Conservation (phyloP, 768 basidiomycete genomes). For the Clavaria fumosa region DNA sequence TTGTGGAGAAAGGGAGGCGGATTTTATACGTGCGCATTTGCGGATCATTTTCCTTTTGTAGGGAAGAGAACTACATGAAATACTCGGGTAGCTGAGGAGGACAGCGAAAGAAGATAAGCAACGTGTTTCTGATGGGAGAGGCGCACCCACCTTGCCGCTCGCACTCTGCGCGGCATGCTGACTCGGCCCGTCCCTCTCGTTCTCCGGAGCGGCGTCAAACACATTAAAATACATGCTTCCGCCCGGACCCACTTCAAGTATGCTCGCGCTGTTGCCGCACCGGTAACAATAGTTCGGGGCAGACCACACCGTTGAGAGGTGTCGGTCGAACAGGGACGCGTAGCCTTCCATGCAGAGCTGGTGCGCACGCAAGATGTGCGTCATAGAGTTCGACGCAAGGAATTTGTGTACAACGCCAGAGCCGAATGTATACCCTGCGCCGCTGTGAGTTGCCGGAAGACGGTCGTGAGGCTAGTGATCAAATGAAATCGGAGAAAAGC, state of each 20-base stretch:
- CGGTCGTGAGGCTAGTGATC: slow-evolving; percentile 2
- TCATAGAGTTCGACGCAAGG: slow-evolving; percentile 89
- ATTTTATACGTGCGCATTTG: too few species aligned
- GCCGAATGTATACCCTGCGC: slow-evolving; percentile 97
- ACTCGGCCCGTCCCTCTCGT: slow-evolving; percentile 79
- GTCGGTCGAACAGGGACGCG: slow-evolving; percentile 90
- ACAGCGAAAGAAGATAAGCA: slow-evolving; percentile 6
- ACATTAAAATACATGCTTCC: slow-evolving; percentile 90
- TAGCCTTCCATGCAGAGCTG: slow-evolving; percentile 99
- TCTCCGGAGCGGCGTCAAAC: slow-evolving; percentile 97
- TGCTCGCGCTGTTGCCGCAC: slow-evolving; percentile 94
- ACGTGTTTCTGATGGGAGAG: slow-evolving; percentile 5
- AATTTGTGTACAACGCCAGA: slow-evolving; percentile 97
- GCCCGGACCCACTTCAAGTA: slow-evolving; percentile 87
- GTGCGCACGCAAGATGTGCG: slow-evolving; percentile 93
- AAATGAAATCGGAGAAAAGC: slow-evolving; percentile 10
- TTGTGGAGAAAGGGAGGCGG: too few species aligned
- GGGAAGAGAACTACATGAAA: slow-evolving; percentile 34
- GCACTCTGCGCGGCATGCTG: slow-evolving; percentile 64
- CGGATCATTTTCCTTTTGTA: too few species aligned
- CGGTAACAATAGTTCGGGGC: slow-evolving; percentile 99
- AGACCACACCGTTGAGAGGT: slow-evolving; percentile 95
- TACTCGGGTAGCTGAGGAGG: slow-evolving; percentile 58
- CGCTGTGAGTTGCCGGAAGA: slow-evolving; percentile 33
- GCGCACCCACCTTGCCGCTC: slow-evolving; percentile 44